Percentiles rank a stretch among this genome's conserved stretches.
Conservation (phyloP, 176 grass and related monocot genomes). For the Aechmea fasciata region DNA sequence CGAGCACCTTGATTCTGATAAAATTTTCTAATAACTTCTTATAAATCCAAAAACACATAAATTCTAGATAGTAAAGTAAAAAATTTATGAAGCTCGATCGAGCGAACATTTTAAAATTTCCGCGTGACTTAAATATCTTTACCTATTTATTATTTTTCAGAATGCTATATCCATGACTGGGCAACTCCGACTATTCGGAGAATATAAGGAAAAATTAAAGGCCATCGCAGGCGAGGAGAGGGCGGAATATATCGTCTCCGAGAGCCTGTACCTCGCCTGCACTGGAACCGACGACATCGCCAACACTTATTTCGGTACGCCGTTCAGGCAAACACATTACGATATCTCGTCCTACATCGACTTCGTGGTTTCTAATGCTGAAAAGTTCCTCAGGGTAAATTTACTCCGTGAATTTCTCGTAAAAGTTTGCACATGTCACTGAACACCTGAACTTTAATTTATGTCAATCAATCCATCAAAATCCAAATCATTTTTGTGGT, state of each 20-base stretch:
- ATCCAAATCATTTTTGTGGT: too few species aligned
- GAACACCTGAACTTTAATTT: background rate
- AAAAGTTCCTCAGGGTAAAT: conserved; percentile 41
- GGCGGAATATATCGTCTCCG: conserved; percentile 16
- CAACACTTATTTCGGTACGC: conserved; percentile 39
- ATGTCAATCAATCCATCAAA: too few species aligned
- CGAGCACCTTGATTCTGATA: too few species aligned
- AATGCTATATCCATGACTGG: conserved; percentile 24
- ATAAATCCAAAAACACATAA: too few species aligned
- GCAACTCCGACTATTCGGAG: conserved; percentile 36
- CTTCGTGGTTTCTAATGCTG: conserved; percentile 21
- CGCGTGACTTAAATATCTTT: too few species aligned
- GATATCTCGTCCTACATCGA: conserved; percentile 41
- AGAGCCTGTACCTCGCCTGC: conserved; percentile 27
- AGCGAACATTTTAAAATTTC: too few species aligned
- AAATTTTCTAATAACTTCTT: too few species aligned
- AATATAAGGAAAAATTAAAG: conserved; percentile 43
- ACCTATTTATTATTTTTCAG: conserved; percentile 10
- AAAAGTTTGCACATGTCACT: too few species aligned
- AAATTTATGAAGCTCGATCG: too few species aligned
- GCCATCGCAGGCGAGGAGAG: conserved; percentile 31
- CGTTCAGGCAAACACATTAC: conserved; percentile 21
- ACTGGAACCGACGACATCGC: conserved; percentile 42
- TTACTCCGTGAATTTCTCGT: background rate
- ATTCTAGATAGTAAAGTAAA: too few species aligned